Evolutionary conservation across 2,329 filamentous ascomycete genomes (phyloP).

Genomic region (Sporothrix pallida): DNA sequence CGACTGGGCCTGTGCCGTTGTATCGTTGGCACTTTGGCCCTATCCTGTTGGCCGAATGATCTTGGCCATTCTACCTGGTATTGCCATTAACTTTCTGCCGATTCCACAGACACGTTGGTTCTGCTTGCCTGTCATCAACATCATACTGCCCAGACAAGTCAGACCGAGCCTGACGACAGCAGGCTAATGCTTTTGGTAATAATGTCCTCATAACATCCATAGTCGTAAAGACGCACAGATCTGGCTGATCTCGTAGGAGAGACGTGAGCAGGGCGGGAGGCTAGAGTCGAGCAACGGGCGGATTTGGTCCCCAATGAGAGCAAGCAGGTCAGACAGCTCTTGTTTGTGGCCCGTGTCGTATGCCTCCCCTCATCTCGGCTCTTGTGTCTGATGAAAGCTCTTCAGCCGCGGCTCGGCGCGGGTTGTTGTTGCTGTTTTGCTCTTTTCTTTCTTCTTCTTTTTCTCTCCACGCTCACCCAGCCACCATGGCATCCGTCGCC

Average conservation of each 20-base stretch:
- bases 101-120: background rate
- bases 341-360: background rate
- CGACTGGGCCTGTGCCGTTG: background rate
- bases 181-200: background rate
- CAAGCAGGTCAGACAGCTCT: background rate
- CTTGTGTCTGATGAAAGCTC: background rate
- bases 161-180: background rate
- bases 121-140: too few relatives aligned
- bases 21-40: too few relatives aligned
- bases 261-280: too few relatives aligned
- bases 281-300: background rate
- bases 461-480: constrained; percentile 31
- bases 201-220: too few relatives aligned
- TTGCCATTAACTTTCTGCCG: background rate
- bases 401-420: background rate
- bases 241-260: background rate
- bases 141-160: background rate
- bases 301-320: background rate
- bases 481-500: constrained; percentile 36
- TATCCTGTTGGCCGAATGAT: too few relatives aligned
- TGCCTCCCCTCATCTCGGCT: background rate
- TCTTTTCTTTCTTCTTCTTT: background rate
- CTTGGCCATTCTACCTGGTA: background rate
- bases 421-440: background rate
- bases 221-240: background rate